Evolutionary conservation across 2,329 filamentous ascomycete species (phyloP), one percentile per base, ranked within the genome.

Genomic region (Diaporthe sp.): DNA sequence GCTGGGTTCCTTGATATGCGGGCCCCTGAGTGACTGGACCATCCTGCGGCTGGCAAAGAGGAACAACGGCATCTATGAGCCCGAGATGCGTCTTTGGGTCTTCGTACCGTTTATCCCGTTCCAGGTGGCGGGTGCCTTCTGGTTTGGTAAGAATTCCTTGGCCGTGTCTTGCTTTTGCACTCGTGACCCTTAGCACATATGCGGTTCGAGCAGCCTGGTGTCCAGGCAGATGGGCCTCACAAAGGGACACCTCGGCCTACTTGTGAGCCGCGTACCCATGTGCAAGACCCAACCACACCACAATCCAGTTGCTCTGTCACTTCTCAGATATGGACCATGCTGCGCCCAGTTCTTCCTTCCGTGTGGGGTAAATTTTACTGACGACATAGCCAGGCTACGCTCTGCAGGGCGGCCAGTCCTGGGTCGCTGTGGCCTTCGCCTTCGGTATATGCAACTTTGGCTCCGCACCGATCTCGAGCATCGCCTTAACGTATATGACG

Each of bases 21-120:
- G 83, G 1, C 79, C 81, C 9, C 44, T 84, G 10, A 81, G 82
- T 2, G 84, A 85, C 74, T 79, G 80, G 76, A 81, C 82, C 1
- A 83, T 84, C 62, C 58, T 84, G 44, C 79, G 79, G 37, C 80
- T 84, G 53, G 78, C 84, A 2, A 80, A 81, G 28, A 78, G 79
- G 5, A 83, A 84, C 17, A 79, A 80, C 9, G 84, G 83, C 19
- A 82, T 82, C 67, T 84, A 83, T 70, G 84, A 85, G 73, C 84
- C 84, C 0, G 84, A 85, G 67, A 85, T 84, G 79, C 80, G 84
- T 8, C 76, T 85, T 22, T 84, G 75, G 75, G 22, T 76, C 8
- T 76, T 77, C 17, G 76, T 77, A 17, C 76, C 76, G 7, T 82
- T 82, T 6, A 80, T 80, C 1, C 34, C 76, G 17, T 77, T 77